Evolutionary conservation across 176 grass and related monocot genomes (phyloP), one percentile per base, ranked within the genome.

Genomic region (Carex parvula): DNA sequence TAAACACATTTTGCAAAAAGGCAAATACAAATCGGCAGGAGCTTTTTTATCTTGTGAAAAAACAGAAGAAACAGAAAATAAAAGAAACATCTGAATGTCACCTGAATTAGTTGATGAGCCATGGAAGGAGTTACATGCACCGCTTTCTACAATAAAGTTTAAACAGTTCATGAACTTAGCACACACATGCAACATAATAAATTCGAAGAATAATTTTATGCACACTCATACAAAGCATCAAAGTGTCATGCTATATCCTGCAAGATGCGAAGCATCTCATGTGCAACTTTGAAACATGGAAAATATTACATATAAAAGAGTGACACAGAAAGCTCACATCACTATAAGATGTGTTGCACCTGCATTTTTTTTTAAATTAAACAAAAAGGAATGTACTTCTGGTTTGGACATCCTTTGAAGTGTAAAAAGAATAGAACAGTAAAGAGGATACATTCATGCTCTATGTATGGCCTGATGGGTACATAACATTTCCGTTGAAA

Each of bases 61-160:
- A 50, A 21, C 11, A 72, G 48, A 21, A 52, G 16, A 50, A 74
- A 73, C 44, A 44, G 13, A 41, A 42, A 72, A 72, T 48, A 53
- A 18, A 24, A 74, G 12, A 29, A 29, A 50, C 18, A 24, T 74
- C 18, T 3, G 44, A 80, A 24, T 32, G 54, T 84, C 81, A 97
- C 94, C 94, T 91, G 87, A 91, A 97, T 90, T 62, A 97, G 72
- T 87, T 86, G 86, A 87, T 93, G 87, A 85, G 94, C 94, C 94
- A 97, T 97, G 10, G 46, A 85, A 70, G 94, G 94, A 79, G 94
- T 91, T 88, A 97, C 81, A 35, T 79, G 77, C 60, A 97, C 79
- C 20, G 94, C 91, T 97, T 91, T 97, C 94, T 97, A 64, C 86
- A 97, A 66, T 83, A 77, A 56, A n/a, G 35, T 80, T 16, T 56